phyloP scores from a whole-genome alignment of 2,329 filamentous ascomycete species.

The Diaporthe sp. region DNA sequence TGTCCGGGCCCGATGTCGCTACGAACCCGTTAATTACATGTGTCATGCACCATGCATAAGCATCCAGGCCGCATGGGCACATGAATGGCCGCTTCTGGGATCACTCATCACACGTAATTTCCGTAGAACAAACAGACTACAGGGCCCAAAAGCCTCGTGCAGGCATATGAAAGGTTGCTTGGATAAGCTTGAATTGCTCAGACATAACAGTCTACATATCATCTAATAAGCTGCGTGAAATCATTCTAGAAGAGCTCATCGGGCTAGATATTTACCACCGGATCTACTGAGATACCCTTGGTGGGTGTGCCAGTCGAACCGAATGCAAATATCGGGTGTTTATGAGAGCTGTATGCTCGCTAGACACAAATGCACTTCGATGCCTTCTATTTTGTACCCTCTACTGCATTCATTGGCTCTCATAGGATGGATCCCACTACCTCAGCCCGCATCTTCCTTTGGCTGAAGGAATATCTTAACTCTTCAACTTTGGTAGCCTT shows the following conservation, averaged over 20 bases:
- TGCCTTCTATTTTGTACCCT: no score
- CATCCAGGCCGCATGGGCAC: background rate
- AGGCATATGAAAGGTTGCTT: no score
- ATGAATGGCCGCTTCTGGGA: background rate
- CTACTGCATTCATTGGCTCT: no score
- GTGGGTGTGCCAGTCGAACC: no score
- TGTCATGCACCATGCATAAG: background rate
- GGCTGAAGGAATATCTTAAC: no score
- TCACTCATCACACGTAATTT: background rate
- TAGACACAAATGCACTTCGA: no score
- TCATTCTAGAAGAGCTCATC: background rate
- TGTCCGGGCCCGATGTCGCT: conserved; percentile 7
- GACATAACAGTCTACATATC: background rate
- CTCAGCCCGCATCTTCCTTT: no score
- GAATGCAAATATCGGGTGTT: background rate
- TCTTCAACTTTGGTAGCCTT: no score
- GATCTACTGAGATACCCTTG: background rate
- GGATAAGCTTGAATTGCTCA: background rate
- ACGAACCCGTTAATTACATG: conserved; percentile 4
- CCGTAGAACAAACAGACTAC: no score
- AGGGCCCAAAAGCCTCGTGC: background rate
- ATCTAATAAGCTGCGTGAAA: no score
- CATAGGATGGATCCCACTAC: no score
- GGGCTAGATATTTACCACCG: background rate
- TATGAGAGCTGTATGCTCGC: background rate